These are phyloP conservation scores for Nothomitra cinnamomea DNA, from an alignment of 2,329 filamentous ascomycete genomes.

Conservation along the genomic window DNA sequence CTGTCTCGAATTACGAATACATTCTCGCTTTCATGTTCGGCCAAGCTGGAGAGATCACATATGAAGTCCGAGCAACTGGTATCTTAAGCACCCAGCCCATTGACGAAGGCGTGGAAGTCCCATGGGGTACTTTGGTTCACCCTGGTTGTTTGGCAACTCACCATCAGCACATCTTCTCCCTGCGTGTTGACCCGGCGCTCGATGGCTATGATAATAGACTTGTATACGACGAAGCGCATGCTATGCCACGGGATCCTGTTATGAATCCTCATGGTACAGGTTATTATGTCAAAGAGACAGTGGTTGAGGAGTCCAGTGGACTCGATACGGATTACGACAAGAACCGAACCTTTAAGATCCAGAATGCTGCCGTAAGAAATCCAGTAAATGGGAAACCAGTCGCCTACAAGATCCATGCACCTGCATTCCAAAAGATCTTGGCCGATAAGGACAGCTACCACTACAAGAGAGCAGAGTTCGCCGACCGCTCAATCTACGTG, in stretches of 20 bases:
- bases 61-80: slow-evolving; percentile 52
- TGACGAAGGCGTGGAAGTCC: slow-evolving; percentile 44
- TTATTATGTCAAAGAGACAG: slow-evolving; percentile 32
- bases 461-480: slow-evolving; percentile 34
- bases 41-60: slow-evolving; percentile 48
- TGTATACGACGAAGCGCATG: slow-evolving; percentile 39
- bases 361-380: slow-evolving; percentile 34
- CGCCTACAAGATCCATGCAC: slow-evolving; percentile 37
- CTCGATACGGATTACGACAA: slow-evolving; percentile 30
- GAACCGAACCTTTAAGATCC: slow-evolving; percentile 41
- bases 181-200: slow-evolving; percentile 45
- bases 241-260: slow-evolving; percentile 37
- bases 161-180: slow-evolving; percentile 63
- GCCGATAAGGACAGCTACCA: slow-evolving; percentile 31
- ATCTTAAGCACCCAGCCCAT: slow-evolving; percentile 52
- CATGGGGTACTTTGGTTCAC: slow-evolving; percentile 51
- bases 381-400: slow-evolving; percentile 36
- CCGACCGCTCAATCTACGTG: slow-evolving; percentile 37
- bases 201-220: slow-evolving; percentile 38
- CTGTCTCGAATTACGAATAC: slow-evolving; percentile 57
- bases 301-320: slow-evolving; percentile 28
- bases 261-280: slow-evolving; percentile 35
- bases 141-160: slow-evolving; percentile 51
- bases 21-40: slow-evolving; percentile 57
- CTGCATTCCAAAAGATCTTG: slow-evolving; percentile 41